Conservation (phyloP, 1,139 yeast species). For the Hemisphaericaspora subhashii region DNA sequence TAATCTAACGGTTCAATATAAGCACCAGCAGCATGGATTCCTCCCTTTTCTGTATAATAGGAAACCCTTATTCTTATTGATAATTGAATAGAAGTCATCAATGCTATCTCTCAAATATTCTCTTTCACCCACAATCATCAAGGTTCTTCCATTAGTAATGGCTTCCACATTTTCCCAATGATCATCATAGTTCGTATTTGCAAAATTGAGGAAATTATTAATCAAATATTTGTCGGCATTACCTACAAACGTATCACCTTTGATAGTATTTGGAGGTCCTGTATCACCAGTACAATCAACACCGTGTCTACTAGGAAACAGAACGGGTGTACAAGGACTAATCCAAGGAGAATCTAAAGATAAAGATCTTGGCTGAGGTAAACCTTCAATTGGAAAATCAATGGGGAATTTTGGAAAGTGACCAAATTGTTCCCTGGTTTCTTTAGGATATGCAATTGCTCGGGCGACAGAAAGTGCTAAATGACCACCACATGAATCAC, state of each 20-base stretch:
- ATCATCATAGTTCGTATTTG: constrained; percentile 20
- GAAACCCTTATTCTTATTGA: constrained; percentile 19
- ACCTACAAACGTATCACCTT: constrained; percentile 30
- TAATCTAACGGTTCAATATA: constrained; percentile 31
- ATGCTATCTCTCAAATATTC: constrained; percentile 33
- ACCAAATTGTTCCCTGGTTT: constrained; percentile 22
- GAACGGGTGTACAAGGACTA: constrained; percentile 12
- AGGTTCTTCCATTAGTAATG: constrained; percentile 22
- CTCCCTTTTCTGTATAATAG: constrained; percentile 25
- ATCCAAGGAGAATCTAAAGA: constrained; percentile 40
- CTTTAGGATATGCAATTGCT: constrained; percentile 34
- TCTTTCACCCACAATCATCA: constrained; percentile 34
- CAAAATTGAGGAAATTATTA: constrained; percentile 16
- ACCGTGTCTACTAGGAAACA: constrained; percentile 20
- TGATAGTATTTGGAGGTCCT: constrained; percentile 24
- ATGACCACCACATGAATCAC: constrained; percentile 53
- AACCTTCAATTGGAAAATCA: constrained; percentile 8
- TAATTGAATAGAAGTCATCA: constrained; percentile 17
- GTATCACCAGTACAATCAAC: constrained; percentile 27
- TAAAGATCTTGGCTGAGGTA: constrained; percentile 25
- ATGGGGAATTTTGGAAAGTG: constrained; percentile 22
- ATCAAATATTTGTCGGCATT: constrained; percentile 17
- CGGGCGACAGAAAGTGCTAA: constrained; percentile 33
- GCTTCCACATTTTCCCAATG: constrained; percentile 31
- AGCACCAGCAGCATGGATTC: constrained; percentile 27